Base-by-base conservation (phyloP, 1,139 yeast species). In the Diutina catenulata region DNA sequence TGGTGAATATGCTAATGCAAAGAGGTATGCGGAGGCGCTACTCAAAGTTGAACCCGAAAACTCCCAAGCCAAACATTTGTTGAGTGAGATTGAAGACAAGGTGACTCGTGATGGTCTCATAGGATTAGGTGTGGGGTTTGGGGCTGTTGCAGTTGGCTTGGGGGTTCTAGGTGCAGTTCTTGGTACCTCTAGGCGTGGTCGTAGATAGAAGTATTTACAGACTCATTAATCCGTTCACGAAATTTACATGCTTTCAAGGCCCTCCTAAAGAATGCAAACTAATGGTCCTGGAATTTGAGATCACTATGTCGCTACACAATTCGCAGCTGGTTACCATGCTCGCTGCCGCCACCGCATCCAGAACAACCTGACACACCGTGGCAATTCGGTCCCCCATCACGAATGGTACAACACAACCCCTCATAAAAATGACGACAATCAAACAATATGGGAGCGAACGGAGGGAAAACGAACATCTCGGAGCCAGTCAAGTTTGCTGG, bases 121-220 rank as follows among this genome's bases (percentile, higher is more conserved):
- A 45, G 97, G 97, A 1, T 63, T 88, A 40, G 95, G 95, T 0
- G 66, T 91, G 31, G 80, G 86, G 0, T 84, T 94, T 14, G 94
- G 95, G 20, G 76, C 76, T 2, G 64, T 87, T 41, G 96, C 96
- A 0, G 69, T 83, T 1, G 91, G 91, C 1, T 80, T 88, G 1
- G 86, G 91, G 0, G 59, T 62, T 8, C 32, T 76, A 3, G 81
- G 87, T 1, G 68, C 80, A 2, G 52, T 80, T 31, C 52, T 78
- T 49, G 63, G 70, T n/a, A n/a, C n/a, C n/a, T n/a, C n/a, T n/a
- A n/a, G n/a, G n/a, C n/a, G n/a, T n/a, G n/a, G n/a, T n/a, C n/a
- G n/a, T n/a, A n/a, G n/a, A n/a, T n/a, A n/a, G n/a, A n/a, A n/a
- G n/a, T n/a, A n/a, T n/a, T n/a, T n/a, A n/a, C n/a, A n/a, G n/a